Base-by-base conservation (phyloP, 306 rosid genomes). In the Quercus bicolor region DNA sequence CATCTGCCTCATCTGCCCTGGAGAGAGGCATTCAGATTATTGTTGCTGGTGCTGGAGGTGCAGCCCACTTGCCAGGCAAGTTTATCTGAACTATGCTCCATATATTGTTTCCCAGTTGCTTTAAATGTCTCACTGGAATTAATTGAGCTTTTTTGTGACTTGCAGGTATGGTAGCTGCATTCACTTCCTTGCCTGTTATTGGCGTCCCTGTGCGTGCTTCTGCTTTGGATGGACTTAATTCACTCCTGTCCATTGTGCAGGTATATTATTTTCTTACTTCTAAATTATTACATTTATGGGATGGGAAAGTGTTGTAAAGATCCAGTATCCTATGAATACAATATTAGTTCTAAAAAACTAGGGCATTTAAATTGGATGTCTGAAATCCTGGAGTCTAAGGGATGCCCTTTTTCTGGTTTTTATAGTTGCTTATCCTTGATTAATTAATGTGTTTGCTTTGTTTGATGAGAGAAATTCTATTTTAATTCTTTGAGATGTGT, bases 41-140 rank as follows among this genome's bases (percentile, higher is more conserved):
- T 75, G 91, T 95, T 88, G 98, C 96, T 73, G 98, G 98, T 78
- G 97, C 98, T 54, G 98, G 97, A 60, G 98, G 96, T 26, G 97
- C 98, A 73, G 98, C 98, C 57, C 97, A 95, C 87, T 90, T 92
- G 87, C 98, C 97, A 68, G 97, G 98, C 86, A 73, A 84, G 82
- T 82, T 64, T 62, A 29, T 56, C 70, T 70, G 7, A 74, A 65
- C 57, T 59, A 15, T 82, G 70, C 37, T 79, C 2, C 26, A 24
- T 73, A 60, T 51, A 54, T 45, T 59, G 55, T 9, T 51, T 61
- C 65, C 19, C 26, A 55, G 48, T 40, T 45, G 31, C 71, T 54
- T 31, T 72, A 64, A 15, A 28, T 28, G 5, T 48, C 61, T 81
- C 74, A 53, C 55, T 72, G 16, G 52, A 69, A 68, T 68, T 84